Conservation (phyloP, 345 rosid species). For the Boechera retrofracta region DNA sequence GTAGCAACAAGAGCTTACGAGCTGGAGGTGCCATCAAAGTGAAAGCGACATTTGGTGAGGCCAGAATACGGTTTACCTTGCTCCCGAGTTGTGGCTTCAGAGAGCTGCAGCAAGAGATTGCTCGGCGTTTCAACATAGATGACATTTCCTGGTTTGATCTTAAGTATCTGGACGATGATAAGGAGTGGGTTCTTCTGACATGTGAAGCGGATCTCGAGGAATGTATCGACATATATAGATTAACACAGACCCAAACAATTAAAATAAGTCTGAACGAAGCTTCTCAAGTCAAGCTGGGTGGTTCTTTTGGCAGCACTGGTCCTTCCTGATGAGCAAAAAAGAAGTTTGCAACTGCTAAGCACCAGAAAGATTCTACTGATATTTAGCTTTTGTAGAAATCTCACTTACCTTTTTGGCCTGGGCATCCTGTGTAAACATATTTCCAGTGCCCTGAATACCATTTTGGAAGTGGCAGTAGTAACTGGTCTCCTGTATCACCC, state of each 20-base stretch:
- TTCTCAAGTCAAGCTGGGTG: constrained; percentile 44
- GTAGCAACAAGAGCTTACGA: constrained; percentile 31
- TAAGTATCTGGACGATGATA: constrained; percentile 73
- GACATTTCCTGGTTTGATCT: constrained; percentile 55
- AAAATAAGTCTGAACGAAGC: constrained; percentile 60
- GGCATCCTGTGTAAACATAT: constrained; percentile 24
- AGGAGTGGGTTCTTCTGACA: constrained; percentile 75
- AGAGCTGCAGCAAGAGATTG: constrained; percentile 66
- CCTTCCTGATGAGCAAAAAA: constrained; percentile 35
- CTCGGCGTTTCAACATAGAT: constrained; percentile 57
- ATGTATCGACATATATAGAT: constrained; percentile 69
- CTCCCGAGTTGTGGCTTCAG: constrained; percentile 57
- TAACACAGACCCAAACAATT: constrained; percentile 57
- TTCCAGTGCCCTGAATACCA: constrained; percentile 28
- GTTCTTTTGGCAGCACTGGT: constrained; percentile 42
- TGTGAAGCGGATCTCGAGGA: constrained; percentile 87
- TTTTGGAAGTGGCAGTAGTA: constrained; percentile 32
- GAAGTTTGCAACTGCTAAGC: constrained; percentile 15
- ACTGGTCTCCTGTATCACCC: constrained; percentile 27
- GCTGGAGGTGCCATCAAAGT: constrained; percentile 48
- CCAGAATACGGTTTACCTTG: constrained; percentile 66
- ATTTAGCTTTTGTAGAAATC: constrained; percentile 30
- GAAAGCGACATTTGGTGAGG: constrained; percentile 72
- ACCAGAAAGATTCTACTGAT: constrained; percentile 15
- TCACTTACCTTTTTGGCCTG: constrained; percentile 18